Percentiles rank a stretch among this genome's conserved stretches.
phyloP scores from a whole-genome alignment of 2,329 filamentous ascomycete species.

The Samsoniella hepiali region DNA sequence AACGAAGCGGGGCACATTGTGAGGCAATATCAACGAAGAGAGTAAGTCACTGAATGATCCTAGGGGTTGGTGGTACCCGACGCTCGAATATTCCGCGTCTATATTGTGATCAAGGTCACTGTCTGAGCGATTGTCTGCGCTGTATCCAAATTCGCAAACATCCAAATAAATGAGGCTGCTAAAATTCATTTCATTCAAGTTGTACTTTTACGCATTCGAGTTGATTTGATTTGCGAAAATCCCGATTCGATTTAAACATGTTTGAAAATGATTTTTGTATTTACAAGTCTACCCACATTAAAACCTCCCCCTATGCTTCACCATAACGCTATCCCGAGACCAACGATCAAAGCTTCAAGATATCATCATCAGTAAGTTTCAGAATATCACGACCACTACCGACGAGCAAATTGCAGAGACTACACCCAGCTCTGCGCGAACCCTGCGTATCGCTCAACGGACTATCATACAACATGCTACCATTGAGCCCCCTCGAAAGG shows the following conservation, averaged over 20 bases:
- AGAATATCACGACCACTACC: background rate
- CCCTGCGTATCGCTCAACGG: background rate
- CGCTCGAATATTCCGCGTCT: too few relatives aligned
- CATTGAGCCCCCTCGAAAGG: constrained; percentile 10
- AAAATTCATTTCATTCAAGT: too few relatives aligned
- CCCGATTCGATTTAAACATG: background rate
- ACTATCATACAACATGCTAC: constrained; percentile 13
- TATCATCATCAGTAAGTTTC: background rate
- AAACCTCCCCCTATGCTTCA: background rate
- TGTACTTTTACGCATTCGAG: too few relatives aligned
- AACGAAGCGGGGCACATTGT: too few relatives aligned
- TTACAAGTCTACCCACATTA: background rate
- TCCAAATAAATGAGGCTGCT: too few relatives aligned
- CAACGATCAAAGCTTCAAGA: background rate
- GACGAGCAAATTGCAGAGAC: background rate
- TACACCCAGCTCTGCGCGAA: background rate
- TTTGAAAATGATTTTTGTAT: background rate
- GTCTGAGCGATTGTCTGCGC: too few relatives aligned
- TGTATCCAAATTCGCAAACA: too few relatives aligned
- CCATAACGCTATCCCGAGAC: background rate
- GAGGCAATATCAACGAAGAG: too few relatives aligned
- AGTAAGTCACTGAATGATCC: too few relatives aligned
- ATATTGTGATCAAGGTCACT: too few relatives aligned
- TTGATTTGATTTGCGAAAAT: background rate
- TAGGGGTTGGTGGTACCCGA: too few relatives aligned